phyloP scores from a whole-genome alignment of 176 grass and related monocot genomes.

The Saccharum officinarum region DNA sequence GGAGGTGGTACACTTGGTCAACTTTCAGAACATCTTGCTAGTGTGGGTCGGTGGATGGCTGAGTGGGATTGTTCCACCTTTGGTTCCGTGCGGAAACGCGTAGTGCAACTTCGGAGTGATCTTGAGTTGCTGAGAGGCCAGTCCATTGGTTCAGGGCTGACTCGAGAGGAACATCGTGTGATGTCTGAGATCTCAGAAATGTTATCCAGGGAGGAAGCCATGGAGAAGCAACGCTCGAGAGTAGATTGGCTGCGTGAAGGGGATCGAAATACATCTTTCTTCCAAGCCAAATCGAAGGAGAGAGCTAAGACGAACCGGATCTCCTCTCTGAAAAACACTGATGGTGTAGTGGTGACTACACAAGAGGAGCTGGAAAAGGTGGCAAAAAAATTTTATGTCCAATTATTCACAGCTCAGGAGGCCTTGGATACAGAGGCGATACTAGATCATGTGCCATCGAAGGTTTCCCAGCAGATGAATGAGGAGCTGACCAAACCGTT shows the following conservation, averaged over 20 bases:
- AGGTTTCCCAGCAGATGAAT: not conserved
- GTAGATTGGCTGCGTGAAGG: not conserved
- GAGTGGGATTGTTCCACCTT: not conserved
- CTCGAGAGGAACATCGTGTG: rapidly evolving
- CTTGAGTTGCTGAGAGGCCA: rapidly evolving
- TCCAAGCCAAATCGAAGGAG: not conserved
- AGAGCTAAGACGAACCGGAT: not conserved
- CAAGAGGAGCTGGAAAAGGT: not conserved
- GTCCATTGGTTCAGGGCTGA: not conserved
- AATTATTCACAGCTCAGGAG: not conserved
- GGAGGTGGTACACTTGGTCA: not conserved
- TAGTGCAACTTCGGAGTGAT: rapidly evolving
- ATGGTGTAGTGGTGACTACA: not conserved
- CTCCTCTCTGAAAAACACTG: rapidly evolving
- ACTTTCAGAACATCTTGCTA: not conserved
- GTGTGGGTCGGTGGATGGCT: too few relatives aligned
- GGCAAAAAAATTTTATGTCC: rapidly evolving
- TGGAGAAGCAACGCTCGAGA: not conserved
- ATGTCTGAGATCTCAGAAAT: not conserved
- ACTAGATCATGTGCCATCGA: not conserved
- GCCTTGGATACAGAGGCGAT: not conserved
- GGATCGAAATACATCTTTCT: not conserved
- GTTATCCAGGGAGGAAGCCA: not conserved
- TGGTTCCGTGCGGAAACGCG: not conserved
- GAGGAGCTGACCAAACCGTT: not conserved